Evolutionary conservation across 106 monocot species (phyloP).

Genomic region (Acorus calamus): DNA sequence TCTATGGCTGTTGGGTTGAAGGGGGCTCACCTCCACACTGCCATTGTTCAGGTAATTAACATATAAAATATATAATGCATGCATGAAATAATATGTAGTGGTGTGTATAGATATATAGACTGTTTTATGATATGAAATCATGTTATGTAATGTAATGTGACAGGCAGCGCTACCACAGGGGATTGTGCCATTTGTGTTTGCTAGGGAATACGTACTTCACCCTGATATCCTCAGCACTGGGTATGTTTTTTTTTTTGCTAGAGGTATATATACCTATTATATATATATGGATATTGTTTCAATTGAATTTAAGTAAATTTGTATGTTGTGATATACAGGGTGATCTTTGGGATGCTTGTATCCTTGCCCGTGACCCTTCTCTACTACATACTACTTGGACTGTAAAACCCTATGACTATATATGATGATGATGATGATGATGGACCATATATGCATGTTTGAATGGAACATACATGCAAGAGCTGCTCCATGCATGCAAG

Average conservation of each 20-base stretch:
- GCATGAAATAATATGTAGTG: not conserved
- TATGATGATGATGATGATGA: too few relatives aligned
- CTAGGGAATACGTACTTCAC: constrained; percentile 41
- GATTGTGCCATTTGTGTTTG: constrained; percentile 52
- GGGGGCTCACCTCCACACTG: constrained; percentile 27
- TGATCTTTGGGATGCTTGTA: constrained; percentile 60
- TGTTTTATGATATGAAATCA: not conserved
- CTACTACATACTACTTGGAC: constrained; percentile 49
- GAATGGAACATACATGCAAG: too few relatives aligned
- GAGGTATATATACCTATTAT: too few relatives aligned
- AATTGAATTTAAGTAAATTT: not conserved
- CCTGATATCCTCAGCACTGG: constrained; percentile 54
- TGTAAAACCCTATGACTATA: constrained; percentile 5
- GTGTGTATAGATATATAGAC: not conserved
- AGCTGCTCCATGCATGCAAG: too few relatives aligned
- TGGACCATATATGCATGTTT: too few relatives aligned
- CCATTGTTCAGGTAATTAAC: constrained; percentile 38
- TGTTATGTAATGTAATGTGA: too few relatives aligned
- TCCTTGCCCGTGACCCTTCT: constrained; percentile 48
- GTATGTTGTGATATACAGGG: constrained; percentile 16
- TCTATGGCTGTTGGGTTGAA: constrained; percentile 38
- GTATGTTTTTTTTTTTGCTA: constrained; percentile 8
- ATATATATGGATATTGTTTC: too few relatives aligned
- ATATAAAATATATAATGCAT: not conserved
- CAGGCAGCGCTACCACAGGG: constrained; percentile 59